Evolutionary conservation across 1,284 basidiomycete genomes (phyloP).

Genomic region (Irpex sp.): DNA sequence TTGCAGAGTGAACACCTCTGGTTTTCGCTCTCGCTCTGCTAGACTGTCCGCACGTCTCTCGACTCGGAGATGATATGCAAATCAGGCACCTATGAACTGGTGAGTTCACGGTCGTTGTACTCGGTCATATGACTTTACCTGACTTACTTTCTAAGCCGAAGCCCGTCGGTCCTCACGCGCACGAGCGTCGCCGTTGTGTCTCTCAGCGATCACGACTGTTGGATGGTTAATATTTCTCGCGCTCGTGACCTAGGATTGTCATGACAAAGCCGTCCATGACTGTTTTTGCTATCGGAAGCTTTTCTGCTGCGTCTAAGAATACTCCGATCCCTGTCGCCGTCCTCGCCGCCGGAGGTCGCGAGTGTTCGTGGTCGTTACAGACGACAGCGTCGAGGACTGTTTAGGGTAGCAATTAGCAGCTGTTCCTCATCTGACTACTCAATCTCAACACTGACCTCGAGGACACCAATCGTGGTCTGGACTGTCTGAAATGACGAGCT

Average conservation of each 20-base stretch:
- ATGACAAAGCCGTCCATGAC: background rate
- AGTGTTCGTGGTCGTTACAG: background rate
- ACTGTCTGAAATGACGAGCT: background rate
- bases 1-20: background rate
- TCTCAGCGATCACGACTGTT: background rate
- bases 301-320: background rate
- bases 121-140: background rate
- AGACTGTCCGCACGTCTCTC: background rate
- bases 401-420: background rate
- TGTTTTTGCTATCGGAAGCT: background rate
- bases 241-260: background rate
- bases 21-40: background rate
- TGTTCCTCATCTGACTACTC: background rate
- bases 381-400: background rate
- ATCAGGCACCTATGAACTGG: background rate
- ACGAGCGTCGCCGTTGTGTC: background rate
- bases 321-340: background rate
- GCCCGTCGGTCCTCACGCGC: too few relatives aligned
- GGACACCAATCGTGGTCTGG: background rate
- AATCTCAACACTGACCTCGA: background rate
- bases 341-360: background rate
- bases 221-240: background rate
- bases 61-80: background rate
- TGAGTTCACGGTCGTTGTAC: background rate
- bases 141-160: background rate